Percentiles rank a stretch among this genome's conserved stretches.
phyloP scores from a whole-genome alignment of 257 asterid genomes.

The Handroanthus guayacan region DNA sequence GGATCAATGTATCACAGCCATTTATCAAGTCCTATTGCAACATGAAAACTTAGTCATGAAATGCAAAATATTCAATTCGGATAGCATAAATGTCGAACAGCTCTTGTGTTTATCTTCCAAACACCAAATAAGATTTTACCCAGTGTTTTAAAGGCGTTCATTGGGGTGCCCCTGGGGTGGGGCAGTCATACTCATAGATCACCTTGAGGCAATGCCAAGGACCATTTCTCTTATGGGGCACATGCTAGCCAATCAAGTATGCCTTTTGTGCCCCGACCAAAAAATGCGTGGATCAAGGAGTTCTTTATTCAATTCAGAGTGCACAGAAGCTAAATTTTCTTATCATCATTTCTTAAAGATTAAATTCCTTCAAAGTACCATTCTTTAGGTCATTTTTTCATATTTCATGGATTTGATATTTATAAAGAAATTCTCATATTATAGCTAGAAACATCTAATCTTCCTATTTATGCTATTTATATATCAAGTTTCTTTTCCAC shows the following conservation, averaged over 20 bases:
- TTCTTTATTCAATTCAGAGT: neutral
- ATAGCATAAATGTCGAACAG: neutral
- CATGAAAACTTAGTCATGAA: slow-evolving; percentile 26
- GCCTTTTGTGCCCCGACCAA: slow-evolving; percentile 4
- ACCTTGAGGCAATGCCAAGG: neutral
- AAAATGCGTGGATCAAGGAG: neutral
- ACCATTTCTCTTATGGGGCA: neutral
- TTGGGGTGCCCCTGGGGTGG: slow-evolving; percentile 1
- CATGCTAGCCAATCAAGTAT: neutral
- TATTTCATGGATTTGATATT: slow-evolving; percentile 16
- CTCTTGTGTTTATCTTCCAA: slow-evolving; percentile 10
- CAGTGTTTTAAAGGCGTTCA: slow-evolving; percentile 3
- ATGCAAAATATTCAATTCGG: slow-evolving; percentile 21
- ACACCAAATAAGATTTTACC: slow-evolving; percentile 21
- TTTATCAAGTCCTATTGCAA: slow-evolving; percentile 77
- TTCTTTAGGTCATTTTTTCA: neutral
- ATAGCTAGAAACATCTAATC: neutral
- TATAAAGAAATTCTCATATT: neutral
- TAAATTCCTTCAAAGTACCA: neutral
- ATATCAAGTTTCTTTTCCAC: neutral
- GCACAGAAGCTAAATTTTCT: neutral
- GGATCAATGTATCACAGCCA: slow-evolving; percentile 76
- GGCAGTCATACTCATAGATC: neutral
- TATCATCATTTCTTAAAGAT: slow-evolving; percentile 1
- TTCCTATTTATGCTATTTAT: neutral